phyloP scores from a whole-genome alignment of 192 early-diverging fungal species.

The Backusella mclennaniae region DNA sequence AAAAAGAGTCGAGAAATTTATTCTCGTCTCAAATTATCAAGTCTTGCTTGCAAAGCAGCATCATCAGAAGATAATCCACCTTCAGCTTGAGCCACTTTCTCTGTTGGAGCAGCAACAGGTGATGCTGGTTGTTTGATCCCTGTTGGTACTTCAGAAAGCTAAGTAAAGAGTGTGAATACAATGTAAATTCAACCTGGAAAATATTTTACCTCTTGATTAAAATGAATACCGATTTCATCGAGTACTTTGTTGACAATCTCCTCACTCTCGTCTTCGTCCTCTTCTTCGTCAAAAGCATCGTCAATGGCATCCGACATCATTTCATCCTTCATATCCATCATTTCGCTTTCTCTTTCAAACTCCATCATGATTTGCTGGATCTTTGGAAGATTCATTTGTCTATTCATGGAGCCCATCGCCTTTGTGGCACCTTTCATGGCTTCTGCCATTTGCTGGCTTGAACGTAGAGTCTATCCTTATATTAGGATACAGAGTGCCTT shows the following conservation, averaged over 20 bases:
- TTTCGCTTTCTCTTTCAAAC: constrained; percentile 90
- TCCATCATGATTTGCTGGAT: constrained; percentile 98
- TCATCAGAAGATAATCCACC: constrained; percentile 60
- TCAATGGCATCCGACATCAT: constrained; percentile 99
- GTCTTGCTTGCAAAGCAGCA: constrained; percentile 84
- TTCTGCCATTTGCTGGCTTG: constrained; percentile 94
- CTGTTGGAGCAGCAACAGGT: constrained; percentile 32
- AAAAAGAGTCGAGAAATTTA: constrained; percentile 29
- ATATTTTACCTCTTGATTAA: constrained; percentile 65
- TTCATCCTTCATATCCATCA: constrained; percentile 99
- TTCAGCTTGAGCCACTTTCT: constrained; percentile 51
- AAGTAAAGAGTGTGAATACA: background rate
- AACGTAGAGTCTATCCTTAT: constrained; percentile 72
- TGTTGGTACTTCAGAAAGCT: constrained; percentile 51
- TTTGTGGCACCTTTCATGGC: constrained; percentile 95
- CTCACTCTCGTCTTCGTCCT: constrained; percentile 92
- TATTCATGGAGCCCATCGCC: constrained; percentile 97
- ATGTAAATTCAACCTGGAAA: too few relatives aligned
- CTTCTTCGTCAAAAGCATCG: constrained; percentile 90
- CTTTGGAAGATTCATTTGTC: constrained; percentile 88
- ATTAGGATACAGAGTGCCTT: background rate
- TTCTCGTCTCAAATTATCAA: constrained; percentile 87
- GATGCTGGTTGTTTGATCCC: constrained; percentile 36
- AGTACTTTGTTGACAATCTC: constrained; percentile 90
- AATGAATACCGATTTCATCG: constrained; percentile 91